These are phyloP conservation scores for Leccinellum rugosiceps DNA, from an alignment of 768 basidiomycete species.

Conservation along the genomic window DNA sequence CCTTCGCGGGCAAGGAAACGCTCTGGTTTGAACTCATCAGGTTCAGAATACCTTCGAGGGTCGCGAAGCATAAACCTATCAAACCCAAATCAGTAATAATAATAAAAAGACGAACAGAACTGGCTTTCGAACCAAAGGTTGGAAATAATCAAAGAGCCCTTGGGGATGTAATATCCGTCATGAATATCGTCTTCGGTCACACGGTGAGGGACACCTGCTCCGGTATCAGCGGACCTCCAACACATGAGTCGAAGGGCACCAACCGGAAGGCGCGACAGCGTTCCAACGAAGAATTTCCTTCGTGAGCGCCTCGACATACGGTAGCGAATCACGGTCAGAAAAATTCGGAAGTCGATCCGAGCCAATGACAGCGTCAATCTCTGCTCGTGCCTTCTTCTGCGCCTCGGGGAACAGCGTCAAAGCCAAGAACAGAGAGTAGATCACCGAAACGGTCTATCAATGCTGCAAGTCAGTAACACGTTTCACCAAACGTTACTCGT, in stretches of 20 bases:
- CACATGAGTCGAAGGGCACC: constrained; percentile 22
- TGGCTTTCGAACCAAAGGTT: constrained; percentile 17
- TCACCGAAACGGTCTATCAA: constrained; percentile 56
- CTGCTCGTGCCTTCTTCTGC: constrained; percentile 56
- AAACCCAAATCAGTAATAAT: neutral
- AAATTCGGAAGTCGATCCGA: constrained; percentile 58
- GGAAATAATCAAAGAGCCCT: constrained; percentile 32
- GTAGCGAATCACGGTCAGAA: constrained; percentile 53
- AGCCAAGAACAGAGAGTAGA: constrained; percentile 61
- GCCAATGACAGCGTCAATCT: constrained; percentile 60
- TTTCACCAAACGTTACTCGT: neutral
- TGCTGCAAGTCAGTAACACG: constrained; percentile 5
- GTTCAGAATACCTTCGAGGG: constrained; percentile 45
- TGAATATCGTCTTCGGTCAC: constrained; percentile 60
- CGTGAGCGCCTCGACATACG: constrained; percentile 57
- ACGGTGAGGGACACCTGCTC: constrained; percentile 42
- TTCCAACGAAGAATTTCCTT: constrained; percentile 55
- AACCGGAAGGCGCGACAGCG: constrained; percentile 38
- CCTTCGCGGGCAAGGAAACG: constrained; percentile 45
- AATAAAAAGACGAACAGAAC: constrained; percentile 5
- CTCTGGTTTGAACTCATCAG: constrained; percentile 56
- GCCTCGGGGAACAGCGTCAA: constrained; percentile 56
- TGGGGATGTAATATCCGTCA: constrained; percentile 59
- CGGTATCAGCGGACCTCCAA: constrained; percentile 29
- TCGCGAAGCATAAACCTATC: constrained; percentile 33